Base-by-base conservation (phyloP, 1,284 basidiomycete genomes). In the Sporisorium reilianum region DNA sequence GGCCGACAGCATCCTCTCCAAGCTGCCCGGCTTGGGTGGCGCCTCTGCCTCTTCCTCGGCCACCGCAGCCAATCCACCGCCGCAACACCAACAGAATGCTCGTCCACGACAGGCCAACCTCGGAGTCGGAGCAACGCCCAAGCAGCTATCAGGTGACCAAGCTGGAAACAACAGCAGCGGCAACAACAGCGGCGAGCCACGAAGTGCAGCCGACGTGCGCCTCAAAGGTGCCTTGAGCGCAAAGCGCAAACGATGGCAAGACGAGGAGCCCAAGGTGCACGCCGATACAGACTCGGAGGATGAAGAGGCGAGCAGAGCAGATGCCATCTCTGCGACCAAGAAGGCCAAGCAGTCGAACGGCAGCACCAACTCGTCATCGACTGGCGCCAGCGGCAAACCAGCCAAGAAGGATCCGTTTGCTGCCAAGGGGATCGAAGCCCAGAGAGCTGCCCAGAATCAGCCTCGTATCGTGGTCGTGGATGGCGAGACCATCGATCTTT, bases 1-100 rank as follows among this genome's bases (percentile, higher is more conserved):
- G 25, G 77, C 80, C 9, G 77, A 81, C 22, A 67, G 75, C 44
- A 83, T 83, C 40, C 56, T 82, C 4, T 63, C 74, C 51, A 75
- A 76, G 42, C 64, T 81, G 11, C 76, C 78, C 4, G 46, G 44
- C 9, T 42, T 67, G 0, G 36, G 40, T 11, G 53, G 50, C 22
- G 26, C 64, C 2, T 58, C 65, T 25, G 20, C 68, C 7, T 5
- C 68, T 1, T 23, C 56, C 36, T 40, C 62, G 5, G 38, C 55
- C 14, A 7, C 61, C 16, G 25, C 56, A 23, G 8, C 52, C 23
- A 52, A 7, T 9, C 18, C 50, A 16, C n/a, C n/a, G n/a, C 20
- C 14, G 23, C 32, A 30, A 10, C 42, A 41, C 5, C 59, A 57
- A 42, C 50, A 50, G 18, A 55, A 4, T 18, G 18, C 42, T 18